These are phyloP conservation scores for Nicotiana tabacum DNA, from an alignment of 257 asterid genomes.

Conservation along the genomic window DNA sequence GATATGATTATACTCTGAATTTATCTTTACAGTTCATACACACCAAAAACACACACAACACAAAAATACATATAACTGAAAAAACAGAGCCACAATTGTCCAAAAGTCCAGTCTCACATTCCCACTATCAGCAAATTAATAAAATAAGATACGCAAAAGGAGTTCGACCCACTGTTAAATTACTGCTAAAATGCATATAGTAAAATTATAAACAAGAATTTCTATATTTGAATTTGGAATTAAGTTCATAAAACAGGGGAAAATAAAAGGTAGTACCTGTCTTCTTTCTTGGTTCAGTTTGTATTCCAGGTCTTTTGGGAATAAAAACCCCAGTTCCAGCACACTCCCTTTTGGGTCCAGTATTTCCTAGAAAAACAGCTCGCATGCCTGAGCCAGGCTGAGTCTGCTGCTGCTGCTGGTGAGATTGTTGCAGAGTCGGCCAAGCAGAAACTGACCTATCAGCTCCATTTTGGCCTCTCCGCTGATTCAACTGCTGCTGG, in stretches of 20 bases:
- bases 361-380: constrained; percentile 35
- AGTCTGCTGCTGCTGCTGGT: constrained; percentile 2
- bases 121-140: background rate
- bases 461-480: constrained; percentile 15
- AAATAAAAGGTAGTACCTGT: constrained; percentile 28
- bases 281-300: constrained; percentile 36
- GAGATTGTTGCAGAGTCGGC: constrained; percentile 47
- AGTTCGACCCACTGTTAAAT: background rate
- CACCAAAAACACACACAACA: background rate
- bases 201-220: background rate
- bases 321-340: constrained; percentile 82
- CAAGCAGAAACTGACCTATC: constrained; percentile 35
- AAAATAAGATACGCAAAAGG: background rate
- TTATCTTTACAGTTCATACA: background rate
- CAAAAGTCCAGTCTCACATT: background rate
- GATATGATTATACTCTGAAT: background rate
- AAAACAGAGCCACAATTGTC: background rate
- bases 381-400: constrained; percentile 37
- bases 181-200: background rate
- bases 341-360: constrained; percentile 43
- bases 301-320: constrained; percentile 45
- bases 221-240: background rate
- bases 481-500: constrained; percentile 24
- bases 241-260: background rate
- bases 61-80: background rate